These are phyloP conservation scores for Grosmannia penicillata DNA, from an alignment of 2,329 filamentous ascomycete genomes.

Conservation along the genomic window DNA sequence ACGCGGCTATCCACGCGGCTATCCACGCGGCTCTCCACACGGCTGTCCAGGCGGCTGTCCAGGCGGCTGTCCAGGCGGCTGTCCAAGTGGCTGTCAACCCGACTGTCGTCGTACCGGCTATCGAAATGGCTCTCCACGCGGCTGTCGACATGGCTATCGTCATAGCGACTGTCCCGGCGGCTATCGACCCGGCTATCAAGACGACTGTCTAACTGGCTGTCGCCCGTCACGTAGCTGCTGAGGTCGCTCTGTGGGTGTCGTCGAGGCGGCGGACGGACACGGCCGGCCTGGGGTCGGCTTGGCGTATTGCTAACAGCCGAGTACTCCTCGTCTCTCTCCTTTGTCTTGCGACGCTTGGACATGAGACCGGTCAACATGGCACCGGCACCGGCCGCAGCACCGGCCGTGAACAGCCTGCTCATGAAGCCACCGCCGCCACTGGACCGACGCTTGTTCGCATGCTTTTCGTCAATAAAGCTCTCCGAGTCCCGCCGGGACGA, in stretches of 20 bases:
- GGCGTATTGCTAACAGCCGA: conserved; percentile 50
- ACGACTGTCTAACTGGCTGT: neutral
- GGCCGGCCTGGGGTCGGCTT: conserved; percentile 30
- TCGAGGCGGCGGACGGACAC: too few relatives aligned
- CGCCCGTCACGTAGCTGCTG: too few relatives aligned
- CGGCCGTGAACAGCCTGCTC: conserved; percentile 43
- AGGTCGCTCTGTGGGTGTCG: too few relatives aligned
- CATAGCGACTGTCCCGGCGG: too few relatives aligned
- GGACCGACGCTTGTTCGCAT: conserved; percentile 32
- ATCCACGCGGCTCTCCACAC: neutral
- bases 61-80: too few relatives aligned
- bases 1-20: conserved; percentile 1
- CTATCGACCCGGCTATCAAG: too few relatives aligned
- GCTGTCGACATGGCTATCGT: too few relatives aligned
- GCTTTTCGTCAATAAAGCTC: conserved; percentile 52
- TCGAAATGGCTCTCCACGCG: too few relatives aligned
- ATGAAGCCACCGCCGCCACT: conserved; percentile 39
- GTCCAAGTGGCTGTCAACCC: too few relatives aligned
- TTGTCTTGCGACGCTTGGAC: conserved; percentile 33
- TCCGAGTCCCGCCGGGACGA: conserved; percentile 37
- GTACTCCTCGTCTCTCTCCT: conserved; percentile 34
- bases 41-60: too few relatives aligned
- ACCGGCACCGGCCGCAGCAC: conserved; percentile 46
- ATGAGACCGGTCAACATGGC: conserved; percentile 45
- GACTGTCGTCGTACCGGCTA: too few relatives aligned